Evolutionary conservation across 1,284 basidiomycete species (phyloP).

Genomic region (Rhodotorula sp.): DNA sequence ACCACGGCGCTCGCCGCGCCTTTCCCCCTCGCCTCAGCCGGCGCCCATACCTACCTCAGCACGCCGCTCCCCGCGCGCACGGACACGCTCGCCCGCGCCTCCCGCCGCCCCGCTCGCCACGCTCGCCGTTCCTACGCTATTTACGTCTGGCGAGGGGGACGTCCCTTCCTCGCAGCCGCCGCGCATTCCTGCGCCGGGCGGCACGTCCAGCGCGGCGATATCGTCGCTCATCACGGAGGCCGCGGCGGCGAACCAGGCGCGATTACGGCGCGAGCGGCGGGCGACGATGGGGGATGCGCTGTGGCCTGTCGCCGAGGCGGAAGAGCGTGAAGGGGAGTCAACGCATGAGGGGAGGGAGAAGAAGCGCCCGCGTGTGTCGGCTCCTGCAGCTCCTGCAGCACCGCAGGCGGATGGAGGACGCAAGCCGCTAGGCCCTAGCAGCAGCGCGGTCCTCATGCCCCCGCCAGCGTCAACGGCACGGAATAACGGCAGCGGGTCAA

Average conservation of each 20-base stretch:
- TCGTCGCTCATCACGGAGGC: not conserved
- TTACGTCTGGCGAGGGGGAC: not conserved
- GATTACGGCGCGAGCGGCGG: not conserved
- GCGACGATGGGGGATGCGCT: not conserved
- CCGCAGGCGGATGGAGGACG: not conserved
- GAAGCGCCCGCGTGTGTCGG: not conserved
- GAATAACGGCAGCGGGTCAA: not conserved
- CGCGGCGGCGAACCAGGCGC: not conserved
- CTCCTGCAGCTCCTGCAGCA: not conserved
- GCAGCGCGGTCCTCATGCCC: constrained; percentile 27
- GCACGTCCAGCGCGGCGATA: not conserved
- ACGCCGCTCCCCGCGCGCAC: not conserved
- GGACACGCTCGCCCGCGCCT: not conserved
- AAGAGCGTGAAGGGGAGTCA: not conserved
- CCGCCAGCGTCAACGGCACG: constrained; percentile 3
- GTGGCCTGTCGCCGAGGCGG: not conserved
- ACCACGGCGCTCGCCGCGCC: not conserved
- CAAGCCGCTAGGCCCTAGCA: not conserved
- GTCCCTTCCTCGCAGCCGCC: not conserved
- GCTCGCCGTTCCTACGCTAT: not conserved
- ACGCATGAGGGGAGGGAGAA: too few relatives aligned
- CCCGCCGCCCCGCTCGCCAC: not conserved
- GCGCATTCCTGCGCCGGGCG: not conserved
- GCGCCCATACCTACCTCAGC: not conserved
- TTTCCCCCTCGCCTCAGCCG: not conserved